Conservation (phyloP, 768 basidiomycete genomes). For the Leccinum truebloodii region DNA sequence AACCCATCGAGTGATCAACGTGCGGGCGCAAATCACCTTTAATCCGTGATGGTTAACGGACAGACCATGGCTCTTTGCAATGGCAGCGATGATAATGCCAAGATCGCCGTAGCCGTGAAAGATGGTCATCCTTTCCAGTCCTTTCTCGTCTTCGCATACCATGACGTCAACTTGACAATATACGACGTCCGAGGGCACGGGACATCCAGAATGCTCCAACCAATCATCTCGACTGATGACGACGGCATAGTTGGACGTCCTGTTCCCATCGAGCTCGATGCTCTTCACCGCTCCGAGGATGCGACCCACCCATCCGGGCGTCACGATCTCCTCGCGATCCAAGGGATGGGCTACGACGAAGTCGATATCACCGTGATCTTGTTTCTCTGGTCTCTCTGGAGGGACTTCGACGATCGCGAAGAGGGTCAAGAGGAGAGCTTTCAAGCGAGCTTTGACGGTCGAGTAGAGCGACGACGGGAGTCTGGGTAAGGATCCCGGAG, state of each 20-base stretch:
- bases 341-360: constrained; percentile 56
- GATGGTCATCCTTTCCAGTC: constrained; percentile 53
- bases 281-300: constrained; percentile 50
- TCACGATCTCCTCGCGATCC: constrained; percentile 19
- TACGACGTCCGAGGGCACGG: constrained; percentile 12
- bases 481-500: constrained; percentile 55
- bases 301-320: constrained; percentile 39
- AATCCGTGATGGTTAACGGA: constrained; percentile 54
- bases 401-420: constrained; percentile 58
- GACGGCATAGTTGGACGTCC: constrained; percentile 67
- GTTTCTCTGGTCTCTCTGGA: constrained; percentile 60
- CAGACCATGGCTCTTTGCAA: constrained; percentile 54
- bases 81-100: constrained; percentile 64
- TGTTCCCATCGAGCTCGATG: constrained; percentile 49
- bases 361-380: constrained; percentile 69
- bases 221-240: constrained; percentile 44
- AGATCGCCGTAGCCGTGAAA: constrained; percentile 70
- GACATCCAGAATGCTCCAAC: constrained; percentile 11
- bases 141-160: constrained; percentile 51
- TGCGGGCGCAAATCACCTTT: constrained; percentile 42
- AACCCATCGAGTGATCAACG: neutral
- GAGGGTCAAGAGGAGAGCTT: constrained; percentile 42
- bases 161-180: constrained; percentile 63
- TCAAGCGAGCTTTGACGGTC: constrained; percentile 48
- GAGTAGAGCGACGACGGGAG: constrained; percentile 57